Evolutionary conservation across 768 basidiomycete species (phyloP), one percentile per base, ranked within the genome.

Genomic region (Mycena metata): DNA sequence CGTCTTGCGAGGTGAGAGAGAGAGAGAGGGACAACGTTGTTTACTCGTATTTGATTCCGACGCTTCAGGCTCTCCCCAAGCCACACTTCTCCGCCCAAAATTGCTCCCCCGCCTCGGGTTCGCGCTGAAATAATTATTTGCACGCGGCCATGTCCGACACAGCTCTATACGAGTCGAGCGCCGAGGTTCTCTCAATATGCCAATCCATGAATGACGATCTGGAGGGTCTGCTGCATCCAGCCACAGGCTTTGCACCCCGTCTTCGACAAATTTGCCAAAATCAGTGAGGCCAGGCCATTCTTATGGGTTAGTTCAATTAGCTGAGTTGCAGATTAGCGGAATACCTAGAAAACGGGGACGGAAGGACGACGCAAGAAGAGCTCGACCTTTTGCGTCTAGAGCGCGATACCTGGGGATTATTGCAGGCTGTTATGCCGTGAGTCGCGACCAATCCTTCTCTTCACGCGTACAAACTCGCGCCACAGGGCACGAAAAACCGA

Each of bases 351-450:
- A 71, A 75, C 36, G 64, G 72, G 41, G 78, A 83, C 68, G 75
- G 77, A 41, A 55, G 82, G 75, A 59, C 66, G 26, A 79, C 84
- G 19, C 80, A 75, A 43, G 85, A 88, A 30, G 91, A 92, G 72
- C 71, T 91, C 0, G 90, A 91, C 26, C 80, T 89, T 1, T 78
- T 94, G 60, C 83, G 86, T 12, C 83, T 95, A 76, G 94, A 96
- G 75, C 85, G 89, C 51, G 90, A 91, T 76, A 95, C 95, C 0
- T 96, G 95, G 95, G 86, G 85, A 0, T 83, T 96, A 3, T 76
- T 96, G 2, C 94, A 95, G 75, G 89, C 89, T 3, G 81, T 96
- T 51, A 87, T 91, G 85, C 89, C 92, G 89, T 92, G 76, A 73
- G 91, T 88, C 9, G 23, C 30, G 47, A 30, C 36, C 54, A 16